Evolutionary conservation across 169 alveolate genomes (phyloP).

Genomic region (Plasmodium billcollinsi): DNA sequence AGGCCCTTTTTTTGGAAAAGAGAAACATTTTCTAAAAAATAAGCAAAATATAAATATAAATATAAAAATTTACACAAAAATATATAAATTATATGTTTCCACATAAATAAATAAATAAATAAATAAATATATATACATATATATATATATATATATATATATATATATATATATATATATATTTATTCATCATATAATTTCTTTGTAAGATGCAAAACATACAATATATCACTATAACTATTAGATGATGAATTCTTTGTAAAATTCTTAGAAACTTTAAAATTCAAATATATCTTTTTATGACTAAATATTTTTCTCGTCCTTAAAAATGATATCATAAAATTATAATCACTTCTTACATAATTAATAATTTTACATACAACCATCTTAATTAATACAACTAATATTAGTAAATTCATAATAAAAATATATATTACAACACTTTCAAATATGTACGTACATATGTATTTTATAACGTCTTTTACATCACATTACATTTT

Average conservation of each 20-base stretch:
- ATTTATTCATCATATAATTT: conserved; percentile 13
- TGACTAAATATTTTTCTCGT: conserved; percentile 21
- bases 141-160: not conserved
- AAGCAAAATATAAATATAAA: not conserved
- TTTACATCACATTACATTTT: not conserved
- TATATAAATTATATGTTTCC: not conserved
- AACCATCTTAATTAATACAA: conserved; percentile 56
- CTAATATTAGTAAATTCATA: conserved; percentile 40
- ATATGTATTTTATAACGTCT: too few species aligned
- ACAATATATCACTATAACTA: conserved; percentile 54
- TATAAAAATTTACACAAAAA: too few species aligned
- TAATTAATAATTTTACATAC: conserved; percentile 46
- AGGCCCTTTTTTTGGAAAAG: conserved; percentile 22
- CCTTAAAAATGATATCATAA: conserved; percentile 54
- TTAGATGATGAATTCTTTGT: conserved; percentile 30
- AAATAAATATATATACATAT: not conserved
- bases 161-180: not conserved
- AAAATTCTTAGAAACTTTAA: conserved; percentile 46
- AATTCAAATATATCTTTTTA: conserved; percentile 38
- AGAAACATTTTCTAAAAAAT: conserved; percentile 43
- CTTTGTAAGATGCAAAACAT: conserved; percentile 29
- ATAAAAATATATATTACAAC: not conserved
- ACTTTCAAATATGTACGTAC: too few species aligned
- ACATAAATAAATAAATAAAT: not conserved
- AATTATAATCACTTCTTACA: conserved; percentile 63